Conservation (phyloP, 2,329 filamentous ascomycete genomes). For the Pestalotiopsis sp. region DNA sequence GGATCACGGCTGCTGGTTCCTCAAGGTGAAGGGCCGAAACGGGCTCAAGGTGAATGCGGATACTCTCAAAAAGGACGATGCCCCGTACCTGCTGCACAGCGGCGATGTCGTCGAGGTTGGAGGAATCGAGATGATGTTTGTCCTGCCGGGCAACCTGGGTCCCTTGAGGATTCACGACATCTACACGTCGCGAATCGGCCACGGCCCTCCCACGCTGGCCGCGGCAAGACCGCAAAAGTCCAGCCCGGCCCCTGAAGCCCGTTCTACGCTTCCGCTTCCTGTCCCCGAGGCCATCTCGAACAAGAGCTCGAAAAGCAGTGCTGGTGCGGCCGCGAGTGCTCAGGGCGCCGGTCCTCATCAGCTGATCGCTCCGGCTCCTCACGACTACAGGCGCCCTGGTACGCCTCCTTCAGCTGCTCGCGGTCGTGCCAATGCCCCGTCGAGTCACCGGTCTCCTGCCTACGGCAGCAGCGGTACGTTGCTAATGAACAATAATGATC, state of each 20-base stretch:
- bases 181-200: constrained; percentile 70
- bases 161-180: constrained; percentile 68
- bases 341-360: constrained; percentile 29
- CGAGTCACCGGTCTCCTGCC: constrained; percentile 41
- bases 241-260: constrained; percentile 26
- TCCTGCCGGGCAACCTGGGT: constrained; percentile 75
- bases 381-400: constrained; percentile 61
- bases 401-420: constrained; percentile 56
- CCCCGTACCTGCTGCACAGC: constrained; percentile 70
- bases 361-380: constrained; percentile 61
- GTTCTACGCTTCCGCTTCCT: constrained; percentile 30
- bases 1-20: constrained; percentile 69
- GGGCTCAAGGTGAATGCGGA: constrained; percentile 82
- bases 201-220: constrained; percentile 31
- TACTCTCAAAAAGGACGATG: constrained; percentile 66
- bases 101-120: constrained; percentile 91
- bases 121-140: constrained; percentile 97
- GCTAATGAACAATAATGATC: constrained; percentile 52
- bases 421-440: constrained; percentile 32
- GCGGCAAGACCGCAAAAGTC: constrained; percentile 20
- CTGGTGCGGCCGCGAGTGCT: neutral
- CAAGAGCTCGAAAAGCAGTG: neutral
- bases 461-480: constrained; percentile 41
- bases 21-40: constrained; percentile 89
- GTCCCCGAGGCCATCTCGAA: constrained; percentile 17